phyloP scores from a whole-genome alignment of 129 eudicot genomes.

The Chrysanthemum makinoi region DNA sequence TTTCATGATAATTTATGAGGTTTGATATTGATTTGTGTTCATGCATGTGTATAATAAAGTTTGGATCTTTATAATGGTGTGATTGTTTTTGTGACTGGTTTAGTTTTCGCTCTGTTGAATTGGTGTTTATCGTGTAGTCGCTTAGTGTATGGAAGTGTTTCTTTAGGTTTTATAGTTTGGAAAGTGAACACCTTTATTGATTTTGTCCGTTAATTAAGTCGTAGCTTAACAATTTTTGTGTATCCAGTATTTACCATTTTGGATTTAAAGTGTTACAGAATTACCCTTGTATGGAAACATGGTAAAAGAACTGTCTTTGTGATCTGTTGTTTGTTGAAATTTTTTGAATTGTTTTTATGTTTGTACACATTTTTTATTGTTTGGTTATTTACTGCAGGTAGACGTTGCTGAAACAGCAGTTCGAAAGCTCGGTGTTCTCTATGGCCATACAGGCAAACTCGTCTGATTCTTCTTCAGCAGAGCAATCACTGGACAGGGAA shows the following conservation, averaged over 20 bases:
- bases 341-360: neutral
- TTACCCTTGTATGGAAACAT: neutral
- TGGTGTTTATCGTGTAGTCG: no score
- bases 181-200: neutral
- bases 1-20: no score
- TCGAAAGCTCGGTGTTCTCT: conserved; percentile 37
- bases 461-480: conserved; percentile 67
- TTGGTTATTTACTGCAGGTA: conserved; percentile 26
- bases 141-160: no score
- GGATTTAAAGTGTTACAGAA: neutral
- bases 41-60: no score
- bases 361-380: no score
- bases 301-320: neutral
- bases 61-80: no score
- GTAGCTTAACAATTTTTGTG: neutral
- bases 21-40: no score
- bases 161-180: neutral
- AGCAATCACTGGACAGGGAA: conserved; percentile 64
- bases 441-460: conserved; percentile 36
- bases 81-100: no score
- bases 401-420: conserved; percentile 42
- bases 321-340: neutral
- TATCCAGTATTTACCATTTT: conserved; percentile 1
- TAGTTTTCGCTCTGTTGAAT: no score
- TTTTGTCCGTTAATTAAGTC: neutral